Conservation (phyloP, 2,329 filamentous ascomycete genomes). For the Diaporthe sp. region DNA sequence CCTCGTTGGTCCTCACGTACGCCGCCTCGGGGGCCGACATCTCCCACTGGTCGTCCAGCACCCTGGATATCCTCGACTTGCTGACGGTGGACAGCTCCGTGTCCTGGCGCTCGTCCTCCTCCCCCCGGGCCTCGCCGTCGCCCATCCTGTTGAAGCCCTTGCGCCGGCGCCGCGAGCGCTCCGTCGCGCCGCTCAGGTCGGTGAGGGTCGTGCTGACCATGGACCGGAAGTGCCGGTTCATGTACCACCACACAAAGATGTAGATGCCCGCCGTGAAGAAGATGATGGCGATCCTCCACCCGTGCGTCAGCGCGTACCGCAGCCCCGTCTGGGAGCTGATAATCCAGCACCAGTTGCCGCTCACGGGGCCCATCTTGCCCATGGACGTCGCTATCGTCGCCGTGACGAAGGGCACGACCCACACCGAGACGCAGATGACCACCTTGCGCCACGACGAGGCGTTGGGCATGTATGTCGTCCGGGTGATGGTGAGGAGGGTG, state of each 20-base stretch:
- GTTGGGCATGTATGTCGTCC: slow-evolving; percentile 52
- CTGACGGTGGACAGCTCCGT: slow-evolving; percentile 33
- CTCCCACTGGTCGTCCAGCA: slow-evolving; percentile 29
- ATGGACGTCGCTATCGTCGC: slow-evolving; percentile 50
- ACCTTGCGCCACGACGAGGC: slow-evolving; percentile 49
- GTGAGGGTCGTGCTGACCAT: slow-evolving; percentile 34
- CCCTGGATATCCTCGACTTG: slow-evolving; percentile 34
- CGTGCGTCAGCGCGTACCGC: slow-evolving; percentile 61
- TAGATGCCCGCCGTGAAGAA: slow-evolving; percentile 57
- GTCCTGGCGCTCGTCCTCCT: neutral
- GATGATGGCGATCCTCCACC: slow-evolving; percentile 61
- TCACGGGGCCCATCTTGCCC: slow-evolving; percentile 53
- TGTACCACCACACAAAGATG: slow-evolving; percentile 56
- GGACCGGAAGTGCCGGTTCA: slow-evolving; percentile 46
- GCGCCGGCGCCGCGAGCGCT: slow-evolving; percentile 6
- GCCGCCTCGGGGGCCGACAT: slow-evolving; percentile 37
- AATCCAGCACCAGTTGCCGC: slow-evolving; percentile 63
- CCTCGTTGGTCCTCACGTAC: slow-evolving; percentile 22
- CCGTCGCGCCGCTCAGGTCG: slow-evolving; percentile 19
- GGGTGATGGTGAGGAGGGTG: slow-evolving; percentile 43
- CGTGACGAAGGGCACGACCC: slow-evolving; percentile 57
- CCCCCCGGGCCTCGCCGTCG: neutral
- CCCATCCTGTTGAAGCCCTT: slow-evolving; percentile 35
- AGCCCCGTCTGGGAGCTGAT: slow-evolving; percentile 52
- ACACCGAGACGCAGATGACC: slow-evolving; percentile 54